These are phyloP conservation scores for Candida ovalis DNA, from an alignment of 805 yeast species.

Conservation along the genomic window DNA sequence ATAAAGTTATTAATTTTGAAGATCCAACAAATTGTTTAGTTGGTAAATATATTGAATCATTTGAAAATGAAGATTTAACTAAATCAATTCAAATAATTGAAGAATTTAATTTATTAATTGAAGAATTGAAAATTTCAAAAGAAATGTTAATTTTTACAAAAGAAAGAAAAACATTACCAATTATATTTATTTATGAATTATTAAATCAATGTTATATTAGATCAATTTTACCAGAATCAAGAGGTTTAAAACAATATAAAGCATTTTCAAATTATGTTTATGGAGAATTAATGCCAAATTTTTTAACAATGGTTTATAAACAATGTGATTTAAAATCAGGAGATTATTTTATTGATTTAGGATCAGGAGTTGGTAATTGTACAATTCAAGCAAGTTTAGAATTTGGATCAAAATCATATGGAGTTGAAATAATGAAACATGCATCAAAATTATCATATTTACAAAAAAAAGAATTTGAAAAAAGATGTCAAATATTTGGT, in stretches of 20 bases:
- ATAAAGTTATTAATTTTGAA: constrained; percentile 32
- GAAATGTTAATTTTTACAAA: constrained; percentile 17
- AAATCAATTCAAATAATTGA: constrained; percentile 33
- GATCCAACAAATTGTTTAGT: constrained; percentile 36
- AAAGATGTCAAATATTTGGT: constrained; percentile 62
- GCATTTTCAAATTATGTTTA: constrained; percentile 90
- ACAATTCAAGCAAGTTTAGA: constrained; percentile 86
- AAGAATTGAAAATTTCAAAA: constrained; percentile 32
- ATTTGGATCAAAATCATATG: constrained; percentile 79
- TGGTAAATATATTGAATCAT: constrained; percentile 35
- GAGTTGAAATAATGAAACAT: constrained; percentile 84
- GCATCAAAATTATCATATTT: constrained; percentile 65
- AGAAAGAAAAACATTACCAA: constrained; percentile 30
- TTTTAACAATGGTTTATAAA: constrained; percentile 61
- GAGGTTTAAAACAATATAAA: constrained; percentile 61
- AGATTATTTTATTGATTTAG: constrained; percentile 76
- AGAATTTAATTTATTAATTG: constrained; percentile 42
- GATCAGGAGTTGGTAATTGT: constrained; percentile 94
- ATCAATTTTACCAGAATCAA: constrained; percentile 71
- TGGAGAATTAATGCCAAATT: constrained; percentile 83
- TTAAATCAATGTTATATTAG: constrained; percentile 71
- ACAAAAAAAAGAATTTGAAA: constrained; percentile 56
- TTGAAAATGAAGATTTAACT: constrained; percentile 28
- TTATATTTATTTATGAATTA: constrained; percentile 57
- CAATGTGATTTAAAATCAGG: constrained; percentile 51